Conservation (phyloP, 2,329 filamentous ascomycete genomes). For the Xylariaceae sp. region DNA sequence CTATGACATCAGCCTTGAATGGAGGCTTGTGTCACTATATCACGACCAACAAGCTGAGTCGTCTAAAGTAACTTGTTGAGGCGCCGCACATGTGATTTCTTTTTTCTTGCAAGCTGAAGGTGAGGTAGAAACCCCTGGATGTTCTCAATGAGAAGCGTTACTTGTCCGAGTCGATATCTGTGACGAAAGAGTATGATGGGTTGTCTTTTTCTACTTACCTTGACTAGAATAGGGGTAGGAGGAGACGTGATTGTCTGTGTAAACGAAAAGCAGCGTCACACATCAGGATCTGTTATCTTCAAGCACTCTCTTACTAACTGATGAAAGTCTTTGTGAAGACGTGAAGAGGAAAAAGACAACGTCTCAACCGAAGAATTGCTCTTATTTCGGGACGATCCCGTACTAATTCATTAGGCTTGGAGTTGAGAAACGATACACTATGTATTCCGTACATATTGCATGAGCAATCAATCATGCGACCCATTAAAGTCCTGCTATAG, state of each 20-base stretch:
- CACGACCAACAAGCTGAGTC: background rate
- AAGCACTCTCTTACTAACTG: background rate
- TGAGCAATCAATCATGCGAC: background rate
- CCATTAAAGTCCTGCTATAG: background rate
- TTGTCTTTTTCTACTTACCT: background rate
- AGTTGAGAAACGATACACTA: background rate
- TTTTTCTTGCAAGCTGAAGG: background rate
- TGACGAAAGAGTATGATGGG: background rate
- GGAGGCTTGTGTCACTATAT: background rate
- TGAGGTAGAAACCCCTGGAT: background rate
- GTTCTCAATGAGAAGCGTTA: background rate
- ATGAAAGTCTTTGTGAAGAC: background rate
- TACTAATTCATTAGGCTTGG: background rate
- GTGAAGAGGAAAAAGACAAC: background rate
- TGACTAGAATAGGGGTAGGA: background rate
- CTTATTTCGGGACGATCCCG: background rate
- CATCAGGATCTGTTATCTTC: background rate
- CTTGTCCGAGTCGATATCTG: background rate
- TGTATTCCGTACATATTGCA: background rate
- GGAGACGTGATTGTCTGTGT: background rate
- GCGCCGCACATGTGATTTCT: background rate
- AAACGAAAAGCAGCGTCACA: background rate
- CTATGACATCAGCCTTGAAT: background rate
- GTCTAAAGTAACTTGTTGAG: background rate
- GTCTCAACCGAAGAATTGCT: slow-evolving; percentile 1